phyloP scores from a whole-genome alignment of 2,329 filamentous ascomycete species.

The Neonectria faginata region DNA sequence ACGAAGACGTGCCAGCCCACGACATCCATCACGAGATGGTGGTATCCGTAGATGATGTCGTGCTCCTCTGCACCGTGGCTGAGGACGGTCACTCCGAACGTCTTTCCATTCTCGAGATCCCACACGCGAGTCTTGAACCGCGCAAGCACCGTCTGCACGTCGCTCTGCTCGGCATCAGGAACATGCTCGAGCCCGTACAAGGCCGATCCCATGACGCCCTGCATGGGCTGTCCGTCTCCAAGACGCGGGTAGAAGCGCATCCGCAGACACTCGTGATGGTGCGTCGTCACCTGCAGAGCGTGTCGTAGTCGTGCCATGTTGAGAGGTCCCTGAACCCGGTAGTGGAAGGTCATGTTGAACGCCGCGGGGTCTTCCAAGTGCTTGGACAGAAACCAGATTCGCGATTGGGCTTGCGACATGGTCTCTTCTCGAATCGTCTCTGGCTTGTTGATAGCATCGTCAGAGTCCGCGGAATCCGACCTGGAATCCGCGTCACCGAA shows the following conservation, averaged over 20 bases:
- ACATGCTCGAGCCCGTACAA: slow-evolving; percentile 45
- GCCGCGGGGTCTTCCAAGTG: slow-evolving; percentile 22
- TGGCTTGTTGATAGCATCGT: slow-evolving; percentile 3
- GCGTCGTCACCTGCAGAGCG: slow-evolving; percentile 28
- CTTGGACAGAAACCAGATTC: slow-evolving; percentile 29
- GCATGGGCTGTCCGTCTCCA: slow-evolving; percentile 33
- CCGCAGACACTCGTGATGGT: slow-evolving; percentile 40
- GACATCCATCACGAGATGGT: slow-evolving; percentile 66
- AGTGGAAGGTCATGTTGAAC: slow-evolving; percentile 29
- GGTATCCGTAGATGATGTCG: slow-evolving; percentile 57
- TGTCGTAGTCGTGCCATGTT: slow-evolving; percentile 29
- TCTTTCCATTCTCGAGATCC: slow-evolving; percentile 53
- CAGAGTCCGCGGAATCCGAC: neutral
- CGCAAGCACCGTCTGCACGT: slow-evolving; percentile 45
- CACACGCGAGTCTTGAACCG: slow-evolving; percentile 48
- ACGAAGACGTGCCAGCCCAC: slow-evolving; percentile 58
- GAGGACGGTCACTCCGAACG: slow-evolving; percentile 51
- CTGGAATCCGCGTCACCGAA: neutral
- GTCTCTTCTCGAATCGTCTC: slow-evolving; percentile 17
- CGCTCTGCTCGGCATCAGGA: slow-evolving; percentile 34
- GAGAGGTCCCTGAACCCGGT: slow-evolving; percentile 25
- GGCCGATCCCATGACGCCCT: slow-evolving; percentile 44
- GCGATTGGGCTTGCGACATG: slow-evolving; percentile 26
- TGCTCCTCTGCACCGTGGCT: slow-evolving; percentile 49
- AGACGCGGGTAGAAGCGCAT: slow-evolving; percentile 36